A percentile compares a stretch with the other conserved stretches of the same genome.
Conservation (phyloP, 495 filamentous ascomycete species). For the Talaromyces wortmannii region DNA sequence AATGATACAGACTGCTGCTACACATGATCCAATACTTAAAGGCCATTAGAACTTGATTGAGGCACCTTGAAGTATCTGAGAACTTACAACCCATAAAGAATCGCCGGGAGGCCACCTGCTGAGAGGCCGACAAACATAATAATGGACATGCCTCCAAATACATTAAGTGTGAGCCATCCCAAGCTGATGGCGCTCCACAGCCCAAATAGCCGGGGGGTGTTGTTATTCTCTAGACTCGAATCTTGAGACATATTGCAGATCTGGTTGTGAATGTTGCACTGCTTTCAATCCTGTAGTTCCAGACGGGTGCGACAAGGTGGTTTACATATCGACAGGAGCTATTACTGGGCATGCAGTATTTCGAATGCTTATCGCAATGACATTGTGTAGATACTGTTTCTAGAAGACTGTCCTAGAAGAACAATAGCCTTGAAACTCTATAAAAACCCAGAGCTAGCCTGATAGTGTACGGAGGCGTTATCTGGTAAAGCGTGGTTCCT, state of each 20-base stretch:
- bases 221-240: too few species aligned
- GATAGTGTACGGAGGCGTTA: too few species aligned
- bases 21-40: neutral
- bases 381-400: too few species aligned
- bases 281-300: neutral
- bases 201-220: neutral
- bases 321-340: neutral
- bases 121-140: neutral
- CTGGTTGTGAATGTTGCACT: too few species aligned
- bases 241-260: neutral
- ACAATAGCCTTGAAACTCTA: too few species aligned
- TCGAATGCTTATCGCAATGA: too few species aligned
- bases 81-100: conserved; percentile 4
- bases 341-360: too few species aligned
- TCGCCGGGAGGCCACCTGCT: neutral
- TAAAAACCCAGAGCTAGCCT: too few species aligned
- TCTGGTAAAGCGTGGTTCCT: too few species aligned
- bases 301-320: neutral
- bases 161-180: neutral
- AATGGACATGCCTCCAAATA: conserved; percentile 4
- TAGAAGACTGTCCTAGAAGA: too few species aligned
- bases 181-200: conserved; percentile 3
- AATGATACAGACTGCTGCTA: neutral
- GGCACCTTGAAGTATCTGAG: too few species aligned
- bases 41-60: neutral